Conservation (phyloP, 1,284 basidiomycete genomes). For the Apiotrichum brassicae region DNA sequence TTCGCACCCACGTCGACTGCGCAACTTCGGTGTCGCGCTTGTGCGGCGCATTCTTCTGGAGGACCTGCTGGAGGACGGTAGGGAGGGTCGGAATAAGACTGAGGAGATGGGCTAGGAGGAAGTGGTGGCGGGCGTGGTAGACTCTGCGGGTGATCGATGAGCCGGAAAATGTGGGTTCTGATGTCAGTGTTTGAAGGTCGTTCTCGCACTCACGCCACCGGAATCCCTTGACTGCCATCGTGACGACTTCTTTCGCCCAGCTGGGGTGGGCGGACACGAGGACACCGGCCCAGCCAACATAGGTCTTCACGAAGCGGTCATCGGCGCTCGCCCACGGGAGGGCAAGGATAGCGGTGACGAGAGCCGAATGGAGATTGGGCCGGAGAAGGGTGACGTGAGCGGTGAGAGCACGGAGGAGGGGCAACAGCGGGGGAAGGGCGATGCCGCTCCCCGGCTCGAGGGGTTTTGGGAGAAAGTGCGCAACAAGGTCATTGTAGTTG, state of each 20-base stretch:
- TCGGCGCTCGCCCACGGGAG: slow-evolving; percentile 88
- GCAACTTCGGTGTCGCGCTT: slow-evolving; percentile 76
- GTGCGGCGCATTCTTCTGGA: slow-evolving; percentile 81
- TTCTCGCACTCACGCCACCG: slow-evolving; percentile 66
- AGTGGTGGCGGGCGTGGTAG: slow-evolving; percentile 82
- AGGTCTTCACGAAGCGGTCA: slow-evolving; percentile 69
- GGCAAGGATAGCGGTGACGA: slow-evolving; percentile 80
- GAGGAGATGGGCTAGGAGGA: slow-evolving; percentile 74
- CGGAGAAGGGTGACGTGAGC: slow-evolving; percentile 56
- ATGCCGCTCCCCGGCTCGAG: slow-evolving; percentile 20
- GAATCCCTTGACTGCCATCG: slow-evolving; percentile 73
- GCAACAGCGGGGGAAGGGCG: slow-evolving; percentile 47
- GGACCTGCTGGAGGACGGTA: slow-evolving; percentile 73
- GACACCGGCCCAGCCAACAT: slow-evolving; percentile 82
- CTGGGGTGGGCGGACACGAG: slow-evolving; percentile 89
- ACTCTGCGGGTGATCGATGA: slow-evolving; percentile 63
- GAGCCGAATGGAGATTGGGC: slow-evolving; percentile 58
- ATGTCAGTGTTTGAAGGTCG: neutral
- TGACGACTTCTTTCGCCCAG: slow-evolving; percentile 77
- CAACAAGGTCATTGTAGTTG: slow-evolving; percentile 52
- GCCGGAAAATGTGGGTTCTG: slow-evolving; percentile 22
- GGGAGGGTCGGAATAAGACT: slow-evolving; percentile 84
- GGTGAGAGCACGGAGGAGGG: slow-evolving; percentile 56
- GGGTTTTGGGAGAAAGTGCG: slow-evolving; percentile 49
- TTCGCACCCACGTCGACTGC: slow-evolving; percentile 88